These are phyloP conservation scores for Globisporangium radiosum DNA, from an alignment of 352 stramenopile genomes.

Conservation along the genomic window DNA sequence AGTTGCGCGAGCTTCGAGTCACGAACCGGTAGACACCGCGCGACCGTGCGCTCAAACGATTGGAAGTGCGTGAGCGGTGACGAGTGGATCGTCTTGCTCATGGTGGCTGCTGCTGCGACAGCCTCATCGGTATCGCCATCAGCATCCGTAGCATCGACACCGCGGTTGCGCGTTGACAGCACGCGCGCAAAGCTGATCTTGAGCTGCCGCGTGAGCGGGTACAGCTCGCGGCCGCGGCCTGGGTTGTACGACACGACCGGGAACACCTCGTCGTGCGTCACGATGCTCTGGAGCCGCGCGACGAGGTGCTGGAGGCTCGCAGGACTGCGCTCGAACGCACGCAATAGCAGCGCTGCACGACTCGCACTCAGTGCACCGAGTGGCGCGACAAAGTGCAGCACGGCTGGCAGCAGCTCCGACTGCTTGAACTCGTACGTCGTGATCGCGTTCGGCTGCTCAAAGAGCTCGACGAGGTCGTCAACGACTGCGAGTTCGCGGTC, in stretches of 20 bases:
- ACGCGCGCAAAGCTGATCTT: slow-evolving; percentile 33
- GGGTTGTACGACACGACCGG: slow-evolving; percentile 53
- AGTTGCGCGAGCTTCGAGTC: slow-evolving; percentile 45
- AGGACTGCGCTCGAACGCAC: slow-evolving; percentile 40
- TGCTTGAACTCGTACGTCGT: slow-evolving; percentile 85
- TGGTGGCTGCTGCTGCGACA: not conserved
- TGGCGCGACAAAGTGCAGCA: slow-evolving; percentile 49
- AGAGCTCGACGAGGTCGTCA: slow-evolving; percentile 73
- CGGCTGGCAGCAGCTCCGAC: slow-evolving; percentile 57
- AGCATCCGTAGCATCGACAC: not conserved
- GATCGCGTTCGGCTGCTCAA: slow-evolving; percentile 68
- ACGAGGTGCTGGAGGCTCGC: slow-evolving; percentile 51
- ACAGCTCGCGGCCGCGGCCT: slow-evolving; percentile 67
- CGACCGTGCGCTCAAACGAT: slow-evolving; percentile 79
- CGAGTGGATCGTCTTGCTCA: slow-evolving; percentile 48
- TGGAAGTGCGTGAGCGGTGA: slow-evolving; percentile 80
- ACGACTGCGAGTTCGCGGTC: slow-evolving; percentile 54
- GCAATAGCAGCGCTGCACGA: slow-evolving; percentile 27
- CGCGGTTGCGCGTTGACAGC: not conserved
- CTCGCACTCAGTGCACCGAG: slow-evolving; percentile 24
- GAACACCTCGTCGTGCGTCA: slow-evolving; percentile 70
- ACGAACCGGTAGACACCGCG: slow-evolving; percentile 46
- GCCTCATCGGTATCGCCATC: not conserved
- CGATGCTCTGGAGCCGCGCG: slow-evolving; percentile 56
- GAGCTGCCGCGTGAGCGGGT: slow-evolving; percentile 65